Evolutionary conservation across 2,329 filamentous ascomycete genomes (phyloP).

Genomic region (Trichoderma sp.): DNA sequence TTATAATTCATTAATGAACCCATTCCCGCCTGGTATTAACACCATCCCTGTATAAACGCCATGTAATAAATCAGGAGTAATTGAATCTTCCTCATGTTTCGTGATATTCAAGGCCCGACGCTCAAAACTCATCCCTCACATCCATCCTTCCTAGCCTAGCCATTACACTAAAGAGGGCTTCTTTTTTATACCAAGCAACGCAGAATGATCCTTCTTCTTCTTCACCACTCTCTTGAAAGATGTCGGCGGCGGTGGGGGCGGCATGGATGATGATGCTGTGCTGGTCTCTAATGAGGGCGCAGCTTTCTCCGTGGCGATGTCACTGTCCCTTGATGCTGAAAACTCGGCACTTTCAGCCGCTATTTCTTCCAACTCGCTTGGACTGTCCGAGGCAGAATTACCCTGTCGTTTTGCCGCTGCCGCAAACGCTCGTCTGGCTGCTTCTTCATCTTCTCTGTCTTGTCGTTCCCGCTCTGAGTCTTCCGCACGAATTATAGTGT

Average conservation of each 20-base stretch:
- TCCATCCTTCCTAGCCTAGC: neutral
- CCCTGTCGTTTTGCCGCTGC: constrained; percentile 53
- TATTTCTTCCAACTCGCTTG: constrained; percentile 26
- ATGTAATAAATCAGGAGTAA: neutral
- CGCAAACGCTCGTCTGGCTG: constrained; percentile 74
- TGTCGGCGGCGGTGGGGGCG: constrained; percentile 42
- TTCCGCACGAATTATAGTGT: constrained; percentile 50
- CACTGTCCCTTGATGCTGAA: neutral
- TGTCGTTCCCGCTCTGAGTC: constrained; percentile 62
- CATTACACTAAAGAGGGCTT: constrained; percentile 58
- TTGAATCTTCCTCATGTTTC: neutral
- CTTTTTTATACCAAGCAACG: constrained; percentile 82
- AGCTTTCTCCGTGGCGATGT: neutral
- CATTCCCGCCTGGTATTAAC: neutral
- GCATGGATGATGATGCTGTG: constrained; percentile 30
- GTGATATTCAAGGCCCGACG: neutral
- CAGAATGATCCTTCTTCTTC: constrained; percentile 79
- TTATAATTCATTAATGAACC: neutral
- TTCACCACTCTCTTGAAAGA: constrained; percentile 75
- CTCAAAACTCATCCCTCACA: neutral
- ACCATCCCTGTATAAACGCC: neutral
- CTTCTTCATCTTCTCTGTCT: constrained; percentile 80
- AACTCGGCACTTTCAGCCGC: constrained; percentile 36
- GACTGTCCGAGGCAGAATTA: neutral
- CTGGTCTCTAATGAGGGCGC: constrained; percentile 21